phyloP scores from a whole-genome alignment of 2,329 filamentous ascomycete species.

The Colletotrichum trifolii region DNA sequence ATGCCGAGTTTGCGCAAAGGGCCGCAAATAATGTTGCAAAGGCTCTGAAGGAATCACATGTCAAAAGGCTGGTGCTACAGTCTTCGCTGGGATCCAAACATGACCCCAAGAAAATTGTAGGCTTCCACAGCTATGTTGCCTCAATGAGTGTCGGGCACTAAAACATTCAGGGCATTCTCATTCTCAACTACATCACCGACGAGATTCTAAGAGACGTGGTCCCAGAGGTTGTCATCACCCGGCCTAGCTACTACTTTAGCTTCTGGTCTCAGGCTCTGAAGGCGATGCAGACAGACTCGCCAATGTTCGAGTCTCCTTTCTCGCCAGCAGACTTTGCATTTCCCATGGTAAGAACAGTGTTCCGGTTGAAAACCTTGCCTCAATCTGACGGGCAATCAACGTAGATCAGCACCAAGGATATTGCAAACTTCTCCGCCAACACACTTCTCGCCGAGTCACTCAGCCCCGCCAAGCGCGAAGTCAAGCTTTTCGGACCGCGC shows the following conservation, averaged over 20 bases:
- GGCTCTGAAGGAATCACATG: conserved; percentile 35
- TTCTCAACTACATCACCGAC: conserved; percentile 40
- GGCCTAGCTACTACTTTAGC: conserved; percentile 36
- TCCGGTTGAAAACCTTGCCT: background rate
- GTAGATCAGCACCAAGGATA: conserved; percentile 45
- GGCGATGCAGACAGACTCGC: conserved; percentile 37
- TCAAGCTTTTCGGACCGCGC: conserved; percentile 44
- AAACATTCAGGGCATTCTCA: conserved; percentile 45
- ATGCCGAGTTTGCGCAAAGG: conserved; percentile 40
- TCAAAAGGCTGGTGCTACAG: conserved; percentile 41
- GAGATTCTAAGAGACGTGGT: conserved; percentile 34
- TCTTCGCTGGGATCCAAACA: conserved; percentile 46
- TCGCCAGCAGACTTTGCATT: conserved; percentile 43
- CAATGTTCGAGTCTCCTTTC: conserved; percentile 42
- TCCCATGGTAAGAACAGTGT: conserved; percentile 42
- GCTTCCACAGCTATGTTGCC: background rate
- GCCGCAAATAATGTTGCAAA: conserved; percentile 40
- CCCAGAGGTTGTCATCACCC: conserved; percentile 38
- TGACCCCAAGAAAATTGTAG: conserved; percentile 42
- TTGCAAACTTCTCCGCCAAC: conserved; percentile 42
- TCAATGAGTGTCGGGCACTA: conserved; percentile 28
- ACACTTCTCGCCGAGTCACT: conserved; percentile 36
- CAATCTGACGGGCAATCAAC: background rate
- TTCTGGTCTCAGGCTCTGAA: conserved; percentile 35
- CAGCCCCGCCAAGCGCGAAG: conserved; percentile 33